Evolutionary conservation across 2,329 filamentous ascomycete genomes (phyloP), one percentile per base, ranked within the genome.

Genomic region (Grosmannia huntii): DNA sequence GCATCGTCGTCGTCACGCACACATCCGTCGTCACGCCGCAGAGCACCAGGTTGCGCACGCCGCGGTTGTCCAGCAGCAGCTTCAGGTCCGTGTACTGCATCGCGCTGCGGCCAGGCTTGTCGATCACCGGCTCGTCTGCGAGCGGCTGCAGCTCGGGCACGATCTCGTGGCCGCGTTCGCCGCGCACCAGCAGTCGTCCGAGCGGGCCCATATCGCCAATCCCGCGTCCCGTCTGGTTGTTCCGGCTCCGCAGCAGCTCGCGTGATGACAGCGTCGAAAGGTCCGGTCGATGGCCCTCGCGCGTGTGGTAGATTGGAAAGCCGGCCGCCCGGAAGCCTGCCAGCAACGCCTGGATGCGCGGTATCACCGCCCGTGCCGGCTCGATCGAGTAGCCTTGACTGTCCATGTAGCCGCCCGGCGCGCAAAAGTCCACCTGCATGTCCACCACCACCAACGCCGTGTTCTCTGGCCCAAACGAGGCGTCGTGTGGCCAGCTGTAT

Each of bases 371-470:
- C 0, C 60, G 48, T 1, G 60, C 60, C 5, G 60, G 60, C 33
- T 59, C 55, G 16, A 61, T 58, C 10, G 60, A 61, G 41, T 54
- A 23, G 41, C 60, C 57, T 19, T 61, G 60, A 3, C 46, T 48
- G 23, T 58, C 58, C 57, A 60, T 54, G 44, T 60, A 61, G 31
- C 60, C 60, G 12, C 60, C 60, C 1, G 60, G 56, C 1, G 56
- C 49, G 33, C 57, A 60, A 25, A 61, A 61, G 54, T 61, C 60
- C 11, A 60, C 27, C 50, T 61, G 60, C 60, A 61, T 61, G 44
- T 61, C 60, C 1, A 61, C 57, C 19, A 61, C 33, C 9, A 61
- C 58, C 1, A 61, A 38, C 3, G 60, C 60, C 10, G 60, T 60
- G 2, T 28, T 46, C 1, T 9, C 3, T 1, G 53, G 44, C 16